Percentiles rank a stretch among this genome's conserved stretches.
phyloP scores from a whole-genome alignment of 1,139 yeast species.

The Hemisphaericaspora xylofermentans region DNA sequence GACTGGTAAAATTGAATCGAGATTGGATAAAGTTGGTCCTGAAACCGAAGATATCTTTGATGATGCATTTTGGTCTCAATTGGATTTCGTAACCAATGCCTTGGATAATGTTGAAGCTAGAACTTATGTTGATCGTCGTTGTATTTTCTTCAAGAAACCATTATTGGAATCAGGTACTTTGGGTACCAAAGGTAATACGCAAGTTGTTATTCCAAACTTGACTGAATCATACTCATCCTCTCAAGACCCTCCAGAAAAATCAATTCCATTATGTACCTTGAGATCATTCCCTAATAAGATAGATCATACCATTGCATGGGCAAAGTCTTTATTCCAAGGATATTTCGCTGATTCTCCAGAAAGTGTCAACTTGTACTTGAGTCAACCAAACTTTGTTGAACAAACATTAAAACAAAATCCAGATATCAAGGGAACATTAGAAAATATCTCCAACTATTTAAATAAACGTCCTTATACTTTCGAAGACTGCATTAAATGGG shows the following conservation, averaged over 20 bases:
- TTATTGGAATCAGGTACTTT: constrained; percentile 94
- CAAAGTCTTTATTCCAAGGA: constrained; percentile 93
- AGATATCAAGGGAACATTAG: constrained; percentile 83
- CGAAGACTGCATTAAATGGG: constrained; percentile 96
- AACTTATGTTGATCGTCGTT: constrained; percentile 94
- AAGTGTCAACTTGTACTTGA: constrained; percentile 84
- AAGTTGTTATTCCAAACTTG: constrained; percentile 87
- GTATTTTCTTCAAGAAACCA: constrained; percentile 90
- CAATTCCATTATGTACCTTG: constrained; percentile 94
- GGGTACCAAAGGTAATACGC: constrained; percentile 98
- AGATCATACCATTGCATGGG: constrained; percentile 99
- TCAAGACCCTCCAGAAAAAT: constrained; percentile 97
- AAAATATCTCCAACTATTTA: constrained; percentile 71
- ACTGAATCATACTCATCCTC: constrained; percentile 96
- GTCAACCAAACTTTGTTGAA: constrained; percentile 92
- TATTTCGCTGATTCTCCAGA: constrained; percentile 88
- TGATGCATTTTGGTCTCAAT: constrained; percentile 79
- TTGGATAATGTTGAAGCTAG: constrained; percentile 97
- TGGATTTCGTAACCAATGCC: constrained; percentile 93
- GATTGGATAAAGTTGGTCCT: constrained; percentile 84
- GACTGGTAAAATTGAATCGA: constrained; percentile 70
- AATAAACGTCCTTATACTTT: constrained; percentile 82
- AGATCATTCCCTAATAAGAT: constrained; percentile 97
- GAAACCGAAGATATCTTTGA: constrained; percentile 88
- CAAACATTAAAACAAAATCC: constrained; percentile 87